Percentiles rank a stretch among this genome's conserved stretches.
phyloP scores from a whole-genome alignment of 1,139 yeast genomes.

The Arxiozyma bovina region DNA sequence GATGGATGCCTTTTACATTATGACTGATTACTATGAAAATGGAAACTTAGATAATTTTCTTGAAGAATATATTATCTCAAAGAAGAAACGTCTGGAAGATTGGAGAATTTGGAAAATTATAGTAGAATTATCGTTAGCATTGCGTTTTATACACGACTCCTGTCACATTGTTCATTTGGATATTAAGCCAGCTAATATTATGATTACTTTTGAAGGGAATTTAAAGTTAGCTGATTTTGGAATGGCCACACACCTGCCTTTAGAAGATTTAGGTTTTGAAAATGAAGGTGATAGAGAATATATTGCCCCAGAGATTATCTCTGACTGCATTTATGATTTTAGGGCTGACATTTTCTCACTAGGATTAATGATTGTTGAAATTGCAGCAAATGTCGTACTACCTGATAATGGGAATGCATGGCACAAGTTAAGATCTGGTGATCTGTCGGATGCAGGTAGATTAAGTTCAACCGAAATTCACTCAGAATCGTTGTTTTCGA shows the following conservation, averaged over 20 bases:
- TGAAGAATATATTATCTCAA: conserved; percentile 68
- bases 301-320: conserved; percentile 92
- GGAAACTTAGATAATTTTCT: conserved; percentile 80
- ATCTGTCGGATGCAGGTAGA: conserved; percentile 88
- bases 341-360: conserved; percentile 92
- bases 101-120: conserved; percentile 97
- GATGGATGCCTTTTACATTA: conserved; percentile 63
- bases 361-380: conserved; percentile 86
- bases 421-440: conserved; percentile 94
- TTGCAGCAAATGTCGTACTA: conserved; percentile 87
- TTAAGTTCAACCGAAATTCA: conserved; percentile 60
- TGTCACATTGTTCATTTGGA: conserved; percentile 74
- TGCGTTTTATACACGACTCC: conserved; percentile 68
- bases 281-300: conserved; percentile 96
- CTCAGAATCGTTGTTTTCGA: conserved; percentile 26
- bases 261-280: conserved; percentile 48
- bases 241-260: conserved; percentile 51
- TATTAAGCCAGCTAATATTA: conserved; percentile 88
- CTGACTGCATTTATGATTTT: conserved; percentile 73
- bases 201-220: conserved; percentile 89
- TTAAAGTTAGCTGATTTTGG: conserved; percentile 60
- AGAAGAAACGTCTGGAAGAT: conserved; percentile 54
- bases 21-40: conserved; percentile 94
- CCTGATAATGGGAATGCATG: conserved; percentile 97
- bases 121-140: conserved; percentile 70